phyloP scores from a whole-genome alignment of 331 rosid species.

The Malus hybrid region DNA sequence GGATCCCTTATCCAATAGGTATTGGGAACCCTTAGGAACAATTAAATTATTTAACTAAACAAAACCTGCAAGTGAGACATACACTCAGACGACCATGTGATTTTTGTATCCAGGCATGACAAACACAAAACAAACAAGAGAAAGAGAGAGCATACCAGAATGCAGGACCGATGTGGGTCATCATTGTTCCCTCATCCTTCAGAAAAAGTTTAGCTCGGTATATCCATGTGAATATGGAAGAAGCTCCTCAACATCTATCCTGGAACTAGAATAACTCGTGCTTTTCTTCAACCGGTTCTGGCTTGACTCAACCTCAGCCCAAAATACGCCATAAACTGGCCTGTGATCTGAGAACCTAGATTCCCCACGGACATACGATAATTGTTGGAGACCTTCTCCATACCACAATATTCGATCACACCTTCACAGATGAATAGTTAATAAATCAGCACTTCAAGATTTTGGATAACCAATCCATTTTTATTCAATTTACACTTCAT shows the following conservation, averaged over 20 bases:
- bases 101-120: neutral
- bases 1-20: neutral
- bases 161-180: conserved; percentile 31
- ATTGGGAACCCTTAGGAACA: neutral
- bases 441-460: conserved; percentile 10
- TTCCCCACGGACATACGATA: conserved; percentile 91
- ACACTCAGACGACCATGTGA: neutral
- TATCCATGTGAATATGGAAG: conserved; percentile 91
- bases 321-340: conserved; percentile 87
- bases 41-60: neutral
- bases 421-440: conserved; percentile 37
- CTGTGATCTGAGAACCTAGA: conserved; percentile 94
- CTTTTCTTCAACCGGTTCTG: conserved; percentile 80
- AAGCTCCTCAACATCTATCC: conserved; percentile 87
- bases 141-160: conserved; percentile 35
- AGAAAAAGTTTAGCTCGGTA: conserved; percentile 92
- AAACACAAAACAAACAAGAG: neutral
- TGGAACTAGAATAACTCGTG: conserved; percentile 76
- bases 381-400: conserved; percentile 96
- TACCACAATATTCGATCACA: conserved; percentile 97
- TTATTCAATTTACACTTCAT: neutral
- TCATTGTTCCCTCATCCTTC: conserved; percentile 27
- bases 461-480: neutral
- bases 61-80: neutral
- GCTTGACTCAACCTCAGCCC: conserved; percentile 93